Evolutionary conservation across 2,329 filamentous ascomycete species (phyloP), one percentile per base, ranked within the genome.

Genomic region (Cytospora mali): DNA sequence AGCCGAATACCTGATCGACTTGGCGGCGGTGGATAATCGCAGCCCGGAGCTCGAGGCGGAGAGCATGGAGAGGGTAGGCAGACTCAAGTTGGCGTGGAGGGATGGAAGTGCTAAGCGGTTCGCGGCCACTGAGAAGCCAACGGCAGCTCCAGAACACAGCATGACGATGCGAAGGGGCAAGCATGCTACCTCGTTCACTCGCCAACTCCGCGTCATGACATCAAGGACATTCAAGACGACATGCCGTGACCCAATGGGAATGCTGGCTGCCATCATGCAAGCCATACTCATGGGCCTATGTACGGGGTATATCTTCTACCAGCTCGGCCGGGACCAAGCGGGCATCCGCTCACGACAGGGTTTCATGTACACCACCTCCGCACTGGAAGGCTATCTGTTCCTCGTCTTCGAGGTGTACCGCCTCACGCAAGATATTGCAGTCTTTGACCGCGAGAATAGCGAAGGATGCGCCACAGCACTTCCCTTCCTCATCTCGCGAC

Each of bases 331-430:
- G 13, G 88, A 88, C 62, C 83, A 89, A 53, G 79, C 88, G 1
- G 90, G 90, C 0, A 93, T 93, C 54, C 82, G 90, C 27, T 92
- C 89, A 28, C 82, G 90, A 1, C 78, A 93, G 72, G 90, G 89
- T 55, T 88, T 88, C 6, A 75, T 93, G 0, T 93, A 93, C 68
- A 91, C 85, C 2, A 86, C 88, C 0, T 81, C 88, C 7, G 88
- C 85, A 5, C 78, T 93, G 6, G 90, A 93, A 69, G 89, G 89
- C 1, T 93, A 93, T 70, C 79, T 93, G 3, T 88, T 92, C 55
- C 79, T 93, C 13, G 79, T 92, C 14, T 93, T 91, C 65, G 91
- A 93, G 73, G 87, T 86, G 0, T 93, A 91, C 69, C 85, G 91
- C 5, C 76, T 93, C 62, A 91, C 88, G 0, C 82, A 89, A 55